Evolutionary conservation across 2,329 filamentous ascomycete genomes (phyloP).

Genomic region (Sphaerulina populicola): DNA sequence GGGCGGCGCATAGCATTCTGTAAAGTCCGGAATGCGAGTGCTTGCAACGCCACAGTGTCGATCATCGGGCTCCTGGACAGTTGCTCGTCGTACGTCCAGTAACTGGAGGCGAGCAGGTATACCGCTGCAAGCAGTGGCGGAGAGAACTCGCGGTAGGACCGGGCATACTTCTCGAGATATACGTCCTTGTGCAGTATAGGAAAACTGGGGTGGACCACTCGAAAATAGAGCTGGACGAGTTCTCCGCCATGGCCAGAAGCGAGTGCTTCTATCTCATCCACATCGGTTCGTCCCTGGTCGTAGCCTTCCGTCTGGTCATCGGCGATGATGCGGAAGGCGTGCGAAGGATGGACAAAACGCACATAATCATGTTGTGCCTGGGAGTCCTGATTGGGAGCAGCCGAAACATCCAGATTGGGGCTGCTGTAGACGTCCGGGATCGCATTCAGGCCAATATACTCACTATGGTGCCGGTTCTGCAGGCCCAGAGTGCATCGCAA

Average conservation of each 20-base stretch:
- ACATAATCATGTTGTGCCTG: constrained; percentile 31
- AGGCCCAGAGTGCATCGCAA: constrained; percentile 54
- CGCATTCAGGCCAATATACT: constrained; percentile 26
- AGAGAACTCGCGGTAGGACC: constrained; percentile 51
- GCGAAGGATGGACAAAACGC: constrained; percentile 63
- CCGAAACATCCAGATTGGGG: constrained; percentile 1
- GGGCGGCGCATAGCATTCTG: constrained; percentile 34
- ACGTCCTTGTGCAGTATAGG: constrained; percentile 54
- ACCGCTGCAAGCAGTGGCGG: constrained; percentile 53
- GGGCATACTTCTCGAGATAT: constrained; percentile 53
- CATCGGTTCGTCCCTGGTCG: constrained; percentile 38
- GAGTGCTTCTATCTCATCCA: constrained; percentile 61
- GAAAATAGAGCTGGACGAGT: constrained; percentile 67
- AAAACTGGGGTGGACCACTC: constrained; percentile 52
- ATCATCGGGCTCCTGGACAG: constrained; percentile 42
- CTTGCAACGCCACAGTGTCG: constrained; percentile 32
- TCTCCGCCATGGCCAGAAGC: constrained; percentile 62
- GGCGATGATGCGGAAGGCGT: constrained; percentile 69
- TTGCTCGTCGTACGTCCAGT: constrained; percentile 51
- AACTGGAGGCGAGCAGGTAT: constrained; percentile 55
- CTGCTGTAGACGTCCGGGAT: constrained; percentile 17
- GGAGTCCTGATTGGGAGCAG: background rate
- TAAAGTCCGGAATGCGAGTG: constrained; percentile 33
- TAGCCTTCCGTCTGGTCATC: constrained; percentile 22
- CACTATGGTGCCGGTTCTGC: constrained; percentile 27